These are phyloP conservation scores for Candolleomyces efflorescens DNA, from an alignment of 768 basidiomycete genomes.

Conservation along the genomic window DNA sequence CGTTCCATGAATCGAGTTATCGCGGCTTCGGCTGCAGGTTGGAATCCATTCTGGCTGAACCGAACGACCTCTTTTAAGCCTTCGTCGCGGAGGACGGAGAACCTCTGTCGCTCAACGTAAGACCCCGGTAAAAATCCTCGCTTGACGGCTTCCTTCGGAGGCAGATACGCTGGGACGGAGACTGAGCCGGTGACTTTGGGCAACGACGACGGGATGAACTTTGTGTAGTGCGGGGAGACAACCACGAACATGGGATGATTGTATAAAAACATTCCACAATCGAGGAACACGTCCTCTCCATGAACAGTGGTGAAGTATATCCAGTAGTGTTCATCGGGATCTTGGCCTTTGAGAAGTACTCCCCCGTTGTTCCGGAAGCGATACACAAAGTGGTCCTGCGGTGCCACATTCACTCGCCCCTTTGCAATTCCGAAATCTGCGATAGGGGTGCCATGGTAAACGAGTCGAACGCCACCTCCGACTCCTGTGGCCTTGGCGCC, in stretches of 20 bases:
- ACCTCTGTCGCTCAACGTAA: constrained; percentile 8
- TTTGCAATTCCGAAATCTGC: constrained; percentile 41
- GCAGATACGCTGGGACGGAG: neutral
- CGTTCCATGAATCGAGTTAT: constrained; percentile 9
- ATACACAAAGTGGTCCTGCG: constrained; percentile 5
- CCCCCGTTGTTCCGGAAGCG: constrained; percentile 17
- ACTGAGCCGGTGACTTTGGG: neutral
- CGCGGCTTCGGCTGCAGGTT: neutral
- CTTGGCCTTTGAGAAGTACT: constrained; percentile 28
- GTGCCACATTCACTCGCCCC: constrained; percentile 26
- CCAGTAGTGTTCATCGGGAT: constrained; percentile 46
- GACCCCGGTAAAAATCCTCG: neutral
- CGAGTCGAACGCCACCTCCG: constrained; percentile 22
- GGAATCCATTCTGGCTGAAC: neutral
- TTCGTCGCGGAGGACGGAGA: constrained; percentile 12
- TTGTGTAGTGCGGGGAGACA: neutral
- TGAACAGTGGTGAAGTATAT: constrained; percentile 42
- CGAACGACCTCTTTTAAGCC: neutral
- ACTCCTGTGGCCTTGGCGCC: no score
- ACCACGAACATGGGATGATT: constrained; percentile 1
- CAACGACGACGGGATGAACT: neutral
- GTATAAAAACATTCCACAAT: constrained; percentile 18
- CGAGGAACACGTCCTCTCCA: constrained; percentile 37
- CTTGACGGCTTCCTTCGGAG: neutral
- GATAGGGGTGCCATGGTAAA: constrained; percentile 34